Conservation (phyloP, 352 stramenopile genomes). For the Phytophthora fragariaefolia region DNA sequence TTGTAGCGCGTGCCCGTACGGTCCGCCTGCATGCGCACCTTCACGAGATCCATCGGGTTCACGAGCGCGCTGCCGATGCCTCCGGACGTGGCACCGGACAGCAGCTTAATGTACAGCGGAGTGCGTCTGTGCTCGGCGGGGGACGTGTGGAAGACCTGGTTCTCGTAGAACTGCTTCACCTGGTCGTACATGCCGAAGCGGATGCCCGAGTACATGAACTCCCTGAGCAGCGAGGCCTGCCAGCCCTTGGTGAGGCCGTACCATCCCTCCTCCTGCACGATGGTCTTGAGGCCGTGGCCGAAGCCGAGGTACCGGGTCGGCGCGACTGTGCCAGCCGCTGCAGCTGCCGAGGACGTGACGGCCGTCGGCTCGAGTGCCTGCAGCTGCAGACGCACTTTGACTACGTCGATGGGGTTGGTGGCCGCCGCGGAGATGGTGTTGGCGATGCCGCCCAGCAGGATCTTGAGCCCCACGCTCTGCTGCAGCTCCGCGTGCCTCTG, state of each 20-base stretch:
- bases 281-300: slow-evolving; percentile 57
- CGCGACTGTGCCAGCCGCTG: slow-evolving; percentile 41
- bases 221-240: slow-evolving; percentile 65
- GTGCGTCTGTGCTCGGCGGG: slow-evolving; percentile 40
- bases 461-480: slow-evolving; percentile 65
- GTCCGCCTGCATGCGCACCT: slow-evolving; percentile 83
- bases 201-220: slow-evolving; percentile 81
- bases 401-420: slow-evolving; percentile 72
- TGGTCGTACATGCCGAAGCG: slow-evolving; percentile 84
- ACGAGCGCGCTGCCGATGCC: slow-evolving; percentile 69
- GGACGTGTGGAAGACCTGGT: slow-evolving; percentile 52
- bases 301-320: slow-evolving; percentile 66
- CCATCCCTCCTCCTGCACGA: slow-evolving; percentile 66
- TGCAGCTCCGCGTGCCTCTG: slow-evolving; percentile 56
- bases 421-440: slow-evolving; percentile 61
- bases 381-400: slow-evolving; percentile 76
- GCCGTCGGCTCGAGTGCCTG: slow-evolving; percentile 45
- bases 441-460: slow-evolving; percentile 63
- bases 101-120: slow-evolving; percentile 72
- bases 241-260: slow-evolving; percentile 64
- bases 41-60: slow-evolving; percentile 83
- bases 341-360: slow-evolving; percentile 33
- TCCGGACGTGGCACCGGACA: slow-evolving; percentile 65
- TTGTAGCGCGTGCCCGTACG: slow-evolving; percentile 64
- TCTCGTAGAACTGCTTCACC: slow-evolving; percentile 77